phyloP scores from a whole-genome alignment of 1,284 basidiomycete species.

The Trametes hirsuta region DNA sequence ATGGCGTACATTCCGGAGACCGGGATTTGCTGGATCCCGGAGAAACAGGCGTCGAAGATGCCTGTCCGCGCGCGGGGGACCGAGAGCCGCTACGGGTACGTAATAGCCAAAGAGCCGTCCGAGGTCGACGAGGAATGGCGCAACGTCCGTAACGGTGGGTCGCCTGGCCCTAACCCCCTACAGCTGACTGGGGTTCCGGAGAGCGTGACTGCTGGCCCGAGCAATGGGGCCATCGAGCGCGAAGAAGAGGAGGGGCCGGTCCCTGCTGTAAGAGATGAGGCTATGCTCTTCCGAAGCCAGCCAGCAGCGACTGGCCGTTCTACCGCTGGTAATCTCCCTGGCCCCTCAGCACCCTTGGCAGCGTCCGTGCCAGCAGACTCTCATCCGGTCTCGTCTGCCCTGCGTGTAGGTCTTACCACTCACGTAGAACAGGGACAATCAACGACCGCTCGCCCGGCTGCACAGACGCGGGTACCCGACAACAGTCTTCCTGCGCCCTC shows the following conservation, averaged over 20 bases:
- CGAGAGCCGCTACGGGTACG: constrained; percentile 10
- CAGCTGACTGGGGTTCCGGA: constrained; percentile 18
- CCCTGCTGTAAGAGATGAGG: constrained; percentile 3
- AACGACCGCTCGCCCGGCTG: neutral
- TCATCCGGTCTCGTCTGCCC: neutral
- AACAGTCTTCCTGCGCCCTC: constrained; percentile 16
- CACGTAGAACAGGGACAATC: constrained; percentile 10
- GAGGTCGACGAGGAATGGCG: constrained; percentile 18
- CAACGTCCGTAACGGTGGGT: neutral
- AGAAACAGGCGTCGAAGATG: constrained; percentile 12
- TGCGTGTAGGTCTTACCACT: constrained; percentile 4
- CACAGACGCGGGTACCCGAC: neutral
- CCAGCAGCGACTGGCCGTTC: constrained; percentile 2
- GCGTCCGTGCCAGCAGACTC: neutral
- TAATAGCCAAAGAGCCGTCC: constrained; percentile 16
- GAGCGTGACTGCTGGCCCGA: constrained; percentile 8
- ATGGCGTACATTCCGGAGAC: constrained; percentile 1
- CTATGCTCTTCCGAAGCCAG: constrained; percentile 7
- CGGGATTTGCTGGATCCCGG: constrained; percentile 11
- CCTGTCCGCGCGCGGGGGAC: constrained; percentile 13
- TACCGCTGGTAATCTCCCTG: neutral
- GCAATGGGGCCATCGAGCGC: constrained; percentile 1
- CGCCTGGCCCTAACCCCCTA: constrained; percentile 14
- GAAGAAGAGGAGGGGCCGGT: constrained; percentile 8
- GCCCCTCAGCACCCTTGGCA: neutral